Conservation (phyloP, 805 yeast genomes). For the Vanderwaltozyma tropicalis region DNA sequence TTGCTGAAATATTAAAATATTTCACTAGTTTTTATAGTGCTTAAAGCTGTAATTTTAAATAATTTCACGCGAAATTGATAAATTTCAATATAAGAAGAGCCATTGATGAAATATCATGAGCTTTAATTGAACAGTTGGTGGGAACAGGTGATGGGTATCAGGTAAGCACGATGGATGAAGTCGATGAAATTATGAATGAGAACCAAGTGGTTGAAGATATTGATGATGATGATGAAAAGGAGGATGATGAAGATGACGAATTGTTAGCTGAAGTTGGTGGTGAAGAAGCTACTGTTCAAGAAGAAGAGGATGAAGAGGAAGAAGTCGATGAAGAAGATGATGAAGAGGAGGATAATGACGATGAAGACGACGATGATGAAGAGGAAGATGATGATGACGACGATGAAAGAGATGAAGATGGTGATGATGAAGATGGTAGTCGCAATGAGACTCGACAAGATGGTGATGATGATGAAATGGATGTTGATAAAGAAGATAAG, state of each 20-base stretch:
- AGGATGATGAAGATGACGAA: conserved; percentile 10
- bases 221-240: conserved; percentile 12
- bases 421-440: conserved; percentile 10
- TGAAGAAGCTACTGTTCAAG: conserved; percentile 10
- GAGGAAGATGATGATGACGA: conserved; percentile 11
- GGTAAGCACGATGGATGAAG: conserved; percentile 28
- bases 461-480: conserved; percentile 14
- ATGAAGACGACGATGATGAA: conserved; percentile 7
- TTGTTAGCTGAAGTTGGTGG: conserved; percentile 5
- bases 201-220: conserved; percentile 5
- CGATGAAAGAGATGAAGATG: conserved; percentile 20
- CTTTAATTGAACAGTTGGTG: no score
- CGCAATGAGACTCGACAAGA: conserved; percentile 10
- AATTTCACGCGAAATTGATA: no score
- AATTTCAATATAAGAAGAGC: no score
- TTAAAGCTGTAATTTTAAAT: no score
- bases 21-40: no score
- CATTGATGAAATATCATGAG: no score
- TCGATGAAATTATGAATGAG: conserved; percentile 24
- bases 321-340: conserved; percentile 17
- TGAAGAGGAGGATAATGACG: conserved; percentile 17
- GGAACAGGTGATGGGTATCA: no score
- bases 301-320: conserved; percentile 17
- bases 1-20: no score
- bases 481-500: conserved; percentile 14